Evolutionary conservation across 1,284 basidiomycete species (phyloP).

Genomic region (Hymenochaete sp.): DNA sequence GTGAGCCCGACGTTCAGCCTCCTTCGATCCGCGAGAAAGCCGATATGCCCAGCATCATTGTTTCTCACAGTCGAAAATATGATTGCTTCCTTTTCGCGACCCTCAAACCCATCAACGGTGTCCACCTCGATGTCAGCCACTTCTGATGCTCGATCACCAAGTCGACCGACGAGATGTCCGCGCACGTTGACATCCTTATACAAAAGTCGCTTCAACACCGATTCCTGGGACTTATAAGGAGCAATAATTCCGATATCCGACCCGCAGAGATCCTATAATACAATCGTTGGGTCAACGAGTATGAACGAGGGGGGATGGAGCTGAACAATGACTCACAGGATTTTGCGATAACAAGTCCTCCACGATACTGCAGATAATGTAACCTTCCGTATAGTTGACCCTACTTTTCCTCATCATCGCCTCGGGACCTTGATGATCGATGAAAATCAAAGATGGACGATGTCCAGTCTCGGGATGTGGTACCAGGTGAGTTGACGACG

Average conservation of each 20-base stretch:
- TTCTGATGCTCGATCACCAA: constrained; percentile 64
- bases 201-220: constrained; percentile 56
- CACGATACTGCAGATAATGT: constrained; percentile 68
- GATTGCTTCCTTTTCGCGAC: constrained; percentile 86
- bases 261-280: constrained; percentile 48
- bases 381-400: constrained; percentile 68
- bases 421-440: constrained; percentile 69
- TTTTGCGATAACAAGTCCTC: constrained; percentile 72
- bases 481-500: constrained; percentile 45
- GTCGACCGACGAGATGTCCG: constrained; percentile 44
- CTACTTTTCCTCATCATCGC: constrained; percentile 56
- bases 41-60: constrained; percentile 66
- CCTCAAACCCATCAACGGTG: constrained; percentile 92
- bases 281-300: background rate
- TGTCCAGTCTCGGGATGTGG: constrained; percentile 27
- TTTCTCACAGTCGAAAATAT: constrained; percentile 86
- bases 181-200: constrained; percentile 41
- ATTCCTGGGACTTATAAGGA: constrained; percentile 78
- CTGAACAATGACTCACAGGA: constrained; percentile 36
- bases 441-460: constrained; percentile 59
- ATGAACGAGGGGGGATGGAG: too few relatives aligned
- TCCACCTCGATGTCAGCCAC: constrained; percentile 67
- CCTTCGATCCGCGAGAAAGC: constrained; percentile 84
- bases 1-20: constrained; percentile 86
- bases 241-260: constrained; percentile 81